Evolutionary conservation across 106 monocot species (phyloP).

Genomic region (Dioscorea zingiberensis): DNA sequence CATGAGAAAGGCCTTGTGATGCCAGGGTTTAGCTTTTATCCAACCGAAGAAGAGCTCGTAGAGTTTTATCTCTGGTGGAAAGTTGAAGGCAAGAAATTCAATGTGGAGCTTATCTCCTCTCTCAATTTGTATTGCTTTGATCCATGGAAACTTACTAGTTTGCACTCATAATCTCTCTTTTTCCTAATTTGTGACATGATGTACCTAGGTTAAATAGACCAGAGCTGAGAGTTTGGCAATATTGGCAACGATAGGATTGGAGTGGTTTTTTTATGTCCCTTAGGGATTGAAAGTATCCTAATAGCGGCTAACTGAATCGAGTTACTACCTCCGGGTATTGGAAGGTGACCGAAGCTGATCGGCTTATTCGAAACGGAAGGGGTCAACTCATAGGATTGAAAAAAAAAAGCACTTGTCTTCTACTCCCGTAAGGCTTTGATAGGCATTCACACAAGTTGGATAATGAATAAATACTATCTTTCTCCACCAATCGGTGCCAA

Average conservation of each 20-base stretch:
- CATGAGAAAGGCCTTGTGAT: conserved; percentile 47
- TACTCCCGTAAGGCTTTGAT: conserved; percentile 51
- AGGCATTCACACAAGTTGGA: conserved; percentile 43
- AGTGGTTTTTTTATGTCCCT: conserved; percentile 60
- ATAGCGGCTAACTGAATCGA: conserved; percentile 40
- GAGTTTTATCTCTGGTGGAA: conserved; percentile 54
- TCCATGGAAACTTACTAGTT: conserved; percentile 54
- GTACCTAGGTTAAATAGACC: neutral
- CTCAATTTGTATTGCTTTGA: conserved; percentile 49
- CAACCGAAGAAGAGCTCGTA: conserved; percentile 52
- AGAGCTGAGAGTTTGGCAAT: neutral
- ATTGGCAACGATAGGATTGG: conserved; percentile 47
- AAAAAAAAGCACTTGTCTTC: conserved; percentile 54
- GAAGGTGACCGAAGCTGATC: conserved; percentile 51
- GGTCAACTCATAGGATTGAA: conserved; percentile 34
- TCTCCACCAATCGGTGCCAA: conserved; percentile 23
- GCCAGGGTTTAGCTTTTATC: conserved; percentile 53
- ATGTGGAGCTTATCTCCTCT: conserved; percentile 47
- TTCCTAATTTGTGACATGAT: neutral
- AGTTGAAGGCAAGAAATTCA: conserved; percentile 48
- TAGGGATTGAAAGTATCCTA: conserved; percentile 41
- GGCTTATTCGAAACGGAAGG: conserved; percentile 32
- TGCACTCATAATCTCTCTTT: neutral
- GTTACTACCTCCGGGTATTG: conserved; percentile 46
- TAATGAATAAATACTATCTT: conserved; percentile 51